Conservation (phyloP, 2,329 filamentous ascomycete species). For the Botrytis byssoidea region DNA sequence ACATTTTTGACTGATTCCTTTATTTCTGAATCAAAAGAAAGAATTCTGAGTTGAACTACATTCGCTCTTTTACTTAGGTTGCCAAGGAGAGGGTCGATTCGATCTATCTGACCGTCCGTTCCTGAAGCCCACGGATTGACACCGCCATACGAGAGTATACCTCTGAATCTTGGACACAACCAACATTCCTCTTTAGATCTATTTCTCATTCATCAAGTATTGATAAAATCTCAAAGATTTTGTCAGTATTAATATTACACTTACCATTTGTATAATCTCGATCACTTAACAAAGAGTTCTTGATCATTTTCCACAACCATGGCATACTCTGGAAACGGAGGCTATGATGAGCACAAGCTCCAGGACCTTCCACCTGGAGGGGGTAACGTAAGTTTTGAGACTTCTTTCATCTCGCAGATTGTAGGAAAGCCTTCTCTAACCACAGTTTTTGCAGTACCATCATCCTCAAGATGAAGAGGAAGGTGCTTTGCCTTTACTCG, state of each 20-base stretch:
- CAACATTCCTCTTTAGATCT: neutral
- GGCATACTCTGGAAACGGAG: slow-evolving; percentile 63
- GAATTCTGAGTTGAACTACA: neutral
- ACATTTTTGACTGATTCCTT: neutral
- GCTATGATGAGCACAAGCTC: slow-evolving; percentile 62
- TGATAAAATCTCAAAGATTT: neutral
- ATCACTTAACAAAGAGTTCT: slow-evolving; percentile 1
- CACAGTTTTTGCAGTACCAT: slow-evolving; percentile 32
- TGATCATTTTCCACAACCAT: slow-evolving; percentile 42
- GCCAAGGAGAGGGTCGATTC: neutral
- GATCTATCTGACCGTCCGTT: neutral
- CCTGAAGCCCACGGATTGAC: neutral
- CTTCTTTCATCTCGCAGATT: neutral
- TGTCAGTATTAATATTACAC: neutral
- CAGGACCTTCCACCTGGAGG: slow-evolving; percentile 61
- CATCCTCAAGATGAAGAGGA: slow-evolving; percentile 56
- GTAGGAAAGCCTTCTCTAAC: slow-evolving; percentile 20
- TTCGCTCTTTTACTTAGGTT: neutral
- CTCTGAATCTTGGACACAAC: neutral
- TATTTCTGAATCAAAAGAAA: neutral
- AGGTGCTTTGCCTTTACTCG: slow-evolving; percentile 57
- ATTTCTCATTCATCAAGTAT: neutral
- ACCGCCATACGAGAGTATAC: slow-evolving; percentile 2
- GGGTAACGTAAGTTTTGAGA: slow-evolving; percentile 53
- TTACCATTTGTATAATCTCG: neutral